Conservation (phyloP, 2,329 filamentous ascomycete species). For the Pseudopyrenochaeta lycopersici region DNA sequence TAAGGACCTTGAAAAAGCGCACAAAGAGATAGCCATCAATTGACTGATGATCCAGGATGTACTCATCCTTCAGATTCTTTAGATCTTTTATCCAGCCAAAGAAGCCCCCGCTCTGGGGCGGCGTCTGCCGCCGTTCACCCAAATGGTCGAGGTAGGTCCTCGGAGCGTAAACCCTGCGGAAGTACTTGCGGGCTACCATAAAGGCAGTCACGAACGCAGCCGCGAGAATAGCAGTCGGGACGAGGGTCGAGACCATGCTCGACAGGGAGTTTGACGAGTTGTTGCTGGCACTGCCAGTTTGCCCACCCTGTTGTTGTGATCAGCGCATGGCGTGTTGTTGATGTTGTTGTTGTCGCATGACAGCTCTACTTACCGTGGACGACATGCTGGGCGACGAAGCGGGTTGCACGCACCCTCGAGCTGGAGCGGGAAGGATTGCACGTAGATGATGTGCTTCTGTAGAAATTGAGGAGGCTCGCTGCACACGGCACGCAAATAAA, state of each 20-base stretch:
- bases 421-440: slow-evolving; percentile 2
- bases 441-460: slow-evolving; percentile 9
- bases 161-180: slow-evolving; percentile 56
- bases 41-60: slow-evolving; percentile 58
- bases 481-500: slow-evolving; percentile 22
- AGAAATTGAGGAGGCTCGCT: slow-evolving; percentile 12
- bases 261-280: slow-evolving; percentile 59
- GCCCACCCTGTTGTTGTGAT: slow-evolving; percentile 25
- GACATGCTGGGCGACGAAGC: slow-evolving; percentile 31
- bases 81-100: slow-evolving; percentile 64
- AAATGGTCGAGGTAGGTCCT: slow-evolving; percentile 58
- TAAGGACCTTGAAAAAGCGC: slow-evolving; percentile 56
- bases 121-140: slow-evolving; percentile 56
- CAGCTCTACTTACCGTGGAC: slow-evolving; percentile 23
- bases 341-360: too few species aligned
- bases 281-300: slow-evolving; percentile 30
- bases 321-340: slow-evolving; percentile 3
- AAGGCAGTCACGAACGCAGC: slow-evolving; percentile 47
- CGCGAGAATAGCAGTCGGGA: slow-evolving; percentile 41
- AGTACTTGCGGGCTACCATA: slow-evolving; percentile 54
- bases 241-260: slow-evolving; percentile 43
- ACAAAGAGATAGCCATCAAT: slow-evolving; percentile 60
- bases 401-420: slow-evolving; percentile 13
- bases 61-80: slow-evolving; percentile 53
- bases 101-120: slow-evolving; percentile 54